Percentiles rank a stretch among this genome's conserved stretches.
These are phyloP conservation scores for Elasticomyces elasticus DNA, from an alignment of 495 filamentous ascomycete species.

Conservation along the genomic window DNA sequence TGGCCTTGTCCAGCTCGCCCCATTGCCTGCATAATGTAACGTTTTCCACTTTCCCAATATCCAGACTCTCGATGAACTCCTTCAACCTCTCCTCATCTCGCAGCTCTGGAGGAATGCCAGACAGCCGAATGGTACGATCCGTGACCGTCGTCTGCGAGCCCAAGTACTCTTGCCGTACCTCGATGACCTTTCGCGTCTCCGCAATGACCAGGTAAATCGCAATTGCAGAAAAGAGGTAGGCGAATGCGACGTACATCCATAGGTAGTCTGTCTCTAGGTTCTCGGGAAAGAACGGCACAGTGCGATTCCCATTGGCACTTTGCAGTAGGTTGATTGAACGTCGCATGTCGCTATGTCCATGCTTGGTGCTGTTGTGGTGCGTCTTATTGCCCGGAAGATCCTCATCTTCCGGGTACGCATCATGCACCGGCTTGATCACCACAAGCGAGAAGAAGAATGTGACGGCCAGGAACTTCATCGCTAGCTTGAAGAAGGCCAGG, in stretches of 20 bases:
- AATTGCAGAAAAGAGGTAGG: conserved; percentile 78
- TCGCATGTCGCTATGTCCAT: background rate
- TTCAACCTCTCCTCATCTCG: conserved; percentile 75
- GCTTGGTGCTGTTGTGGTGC: conserved; percentile 17
- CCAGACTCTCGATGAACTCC: conserved; percentile 73
- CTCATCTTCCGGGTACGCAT: conserved; percentile 47
- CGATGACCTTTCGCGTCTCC: conserved; percentile 74
- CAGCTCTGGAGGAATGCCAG: conserved; percentile 74
- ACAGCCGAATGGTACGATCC: conserved; percentile 83
- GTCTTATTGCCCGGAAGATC: conserved; percentile 35
- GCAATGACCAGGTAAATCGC: conserved; percentile 72
- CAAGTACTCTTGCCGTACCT: conserved; percentile 79
- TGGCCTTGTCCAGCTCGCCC: conserved; percentile 66
- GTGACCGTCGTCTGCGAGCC: conserved; percentile 89
- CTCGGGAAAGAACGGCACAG: conserved; percentile 8
- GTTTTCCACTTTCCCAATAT: conserved; percentile 86
- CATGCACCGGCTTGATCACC: conserved; percentile 80
- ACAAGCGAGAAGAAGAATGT: conserved; percentile 70
- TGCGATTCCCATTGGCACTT: conserved; percentile 16
- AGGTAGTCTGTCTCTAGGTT: conserved; percentile 48
- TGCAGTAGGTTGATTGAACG: conserved; percentile 8
- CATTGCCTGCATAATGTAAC: conserved; percentile 84
- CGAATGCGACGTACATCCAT: conserved; percentile 89
- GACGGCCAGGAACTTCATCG: conserved; percentile 67
- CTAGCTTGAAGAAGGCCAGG: conserved; percentile 87